phyloP scores from a whole-genome alignment of 2,329 filamentous ascomycete species.

The Pseudogymnoascus sp. region DNA sequence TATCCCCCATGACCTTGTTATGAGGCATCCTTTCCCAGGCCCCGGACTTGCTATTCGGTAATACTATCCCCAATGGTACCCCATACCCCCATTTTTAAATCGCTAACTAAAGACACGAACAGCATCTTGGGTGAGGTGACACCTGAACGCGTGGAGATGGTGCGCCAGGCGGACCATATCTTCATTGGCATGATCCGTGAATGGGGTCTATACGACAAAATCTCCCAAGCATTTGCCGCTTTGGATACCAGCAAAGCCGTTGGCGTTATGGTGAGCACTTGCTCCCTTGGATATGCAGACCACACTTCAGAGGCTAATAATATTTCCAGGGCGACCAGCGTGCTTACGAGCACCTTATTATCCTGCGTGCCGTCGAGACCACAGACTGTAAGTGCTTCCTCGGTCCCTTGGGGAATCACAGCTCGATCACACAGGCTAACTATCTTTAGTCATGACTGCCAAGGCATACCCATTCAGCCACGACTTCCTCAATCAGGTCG shows the following conservation, averaged over 20 bases:
- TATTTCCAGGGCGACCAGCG: constrained; percentile 50
- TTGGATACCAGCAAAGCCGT: constrained; percentile 57
- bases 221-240: constrained; percentile 63
- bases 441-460: constrained; percentile 37
- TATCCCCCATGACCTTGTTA: constrained; percentile 66
- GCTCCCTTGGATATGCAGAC: background rate
- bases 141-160: constrained; percentile 68
- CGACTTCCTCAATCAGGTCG: constrained; percentile 56
- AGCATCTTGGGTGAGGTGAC: constrained; percentile 81
- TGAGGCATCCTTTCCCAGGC: constrained; percentile 67
- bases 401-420: background rate
- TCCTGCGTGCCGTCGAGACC: constrained; percentile 52
- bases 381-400: constrained; percentile 27
- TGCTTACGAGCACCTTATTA: constrained; percentile 54
- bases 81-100: background rate
- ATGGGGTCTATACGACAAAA: constrained; percentile 64
- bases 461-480: constrained; percentile 41
- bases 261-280: constrained; percentile 42
- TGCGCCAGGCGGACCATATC: constrained; percentile 66
- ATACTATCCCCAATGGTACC: background rate
- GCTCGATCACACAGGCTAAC: constrained; percentile 43
- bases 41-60: constrained; percentile 14
- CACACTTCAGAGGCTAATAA: constrained; percentile 27
- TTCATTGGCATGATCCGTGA: constrained; percentile 68
- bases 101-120: constrained; percentile 28